Conservation (phyloP, 1,284 basidiomycete species). For the Moniliophthora roreri region DNA sequence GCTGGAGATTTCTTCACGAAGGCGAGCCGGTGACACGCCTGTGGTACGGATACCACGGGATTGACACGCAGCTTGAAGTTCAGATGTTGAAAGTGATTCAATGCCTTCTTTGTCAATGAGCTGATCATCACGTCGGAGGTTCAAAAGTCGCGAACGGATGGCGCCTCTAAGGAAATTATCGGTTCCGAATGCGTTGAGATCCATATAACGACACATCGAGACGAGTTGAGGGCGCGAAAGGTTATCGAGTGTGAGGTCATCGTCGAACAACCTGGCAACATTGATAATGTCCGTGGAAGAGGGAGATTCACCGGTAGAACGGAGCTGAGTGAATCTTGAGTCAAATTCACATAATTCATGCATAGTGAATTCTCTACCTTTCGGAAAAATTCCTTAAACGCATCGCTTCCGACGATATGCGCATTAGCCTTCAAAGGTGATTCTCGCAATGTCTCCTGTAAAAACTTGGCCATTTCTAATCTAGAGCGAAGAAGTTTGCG, state of each 20-base stretch:
- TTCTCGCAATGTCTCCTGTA: slow-evolving; percentile 96
- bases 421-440: slow-evolving; percentile 91
- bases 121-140: slow-evolving; percentile 91
- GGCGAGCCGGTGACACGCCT: slow-evolving; percentile 79
- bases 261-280: slow-evolving; percentile 96
- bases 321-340: slow-evolving; percentile 52
- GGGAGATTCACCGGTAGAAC: slow-evolving; percentile 93
- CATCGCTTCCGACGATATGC: slow-evolving; percentile 89
- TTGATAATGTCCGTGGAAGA: slow-evolving; percentile 88
- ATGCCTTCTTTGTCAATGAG: slow-evolving; percentile 89
- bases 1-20: slow-evolving; percentile 87
- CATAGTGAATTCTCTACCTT: slow-evolving; percentile 54
- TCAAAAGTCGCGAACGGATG: slow-evolving; percentile 83
- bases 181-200: slow-evolving; percentile 96
- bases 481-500: slow-evolving; percentile 93
- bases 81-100: slow-evolving; percentile 86
- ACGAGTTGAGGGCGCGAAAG: slow-evolving; percentile 96
- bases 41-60: slow-evolving; percentile 91
- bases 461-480: slow-evolving; percentile 98
- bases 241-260: slow-evolving; percentile 98
- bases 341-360: background rate
- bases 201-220: slow-evolving; percentile 97
- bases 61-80: slow-evolving; percentile 92
- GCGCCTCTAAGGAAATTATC: slow-evolving; percentile 97
- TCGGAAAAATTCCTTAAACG: slow-evolving; percentile 99